Conservation (phyloP, 352 stramenopile species). For the Phytophthora ohioensis region DNA sequence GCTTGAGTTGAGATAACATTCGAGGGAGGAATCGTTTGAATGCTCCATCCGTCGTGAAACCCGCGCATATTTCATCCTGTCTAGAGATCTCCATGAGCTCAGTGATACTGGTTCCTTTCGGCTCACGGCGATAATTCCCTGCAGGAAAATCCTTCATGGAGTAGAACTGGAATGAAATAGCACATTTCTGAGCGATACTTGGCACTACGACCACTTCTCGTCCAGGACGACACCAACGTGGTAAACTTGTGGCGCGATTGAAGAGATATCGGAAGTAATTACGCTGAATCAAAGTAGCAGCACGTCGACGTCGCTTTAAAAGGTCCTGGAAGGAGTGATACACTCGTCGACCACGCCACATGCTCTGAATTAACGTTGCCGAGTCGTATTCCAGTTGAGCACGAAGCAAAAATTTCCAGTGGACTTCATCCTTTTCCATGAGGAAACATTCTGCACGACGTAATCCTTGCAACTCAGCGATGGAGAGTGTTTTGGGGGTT, state of each 20-base stretch:
- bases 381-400: conserved; percentile 61
- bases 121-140: conserved; percentile 68
- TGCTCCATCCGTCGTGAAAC: conserved; percentile 74
- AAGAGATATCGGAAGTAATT: conserved; percentile 84
- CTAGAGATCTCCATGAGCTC: conserved; percentile 70
- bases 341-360: conserved; percentile 43
- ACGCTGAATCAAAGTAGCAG: conserved; percentile 68
- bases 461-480: conserved; percentile 51
- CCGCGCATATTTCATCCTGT: conserved; percentile 75
- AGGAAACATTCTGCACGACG: conserved; percentile 62
- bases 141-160: conserved; percentile 72
- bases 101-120: conserved; percentile 34
- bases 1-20: conserved; percentile 75
- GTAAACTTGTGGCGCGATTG: conserved; percentile 59
- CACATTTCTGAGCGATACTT: conserved; percentile 69
- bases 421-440: conserved; percentile 74
- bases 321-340: conserved; percentile 46
- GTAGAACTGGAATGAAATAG: conserved; percentile 85
- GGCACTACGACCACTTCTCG: conserved; percentile 71
- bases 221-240: conserved; percentile 67
- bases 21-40: conserved; percentile 83
- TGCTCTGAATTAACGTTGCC: conserved; percentile 49
- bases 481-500: conserved; percentile 31
- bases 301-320: conserved; percentile 38
- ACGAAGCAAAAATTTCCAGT: conserved; percentile 59